Base-by-base conservation (phyloP, 768 basidiomycete genomes). In the Glaciozyma antarctica region DNA sequence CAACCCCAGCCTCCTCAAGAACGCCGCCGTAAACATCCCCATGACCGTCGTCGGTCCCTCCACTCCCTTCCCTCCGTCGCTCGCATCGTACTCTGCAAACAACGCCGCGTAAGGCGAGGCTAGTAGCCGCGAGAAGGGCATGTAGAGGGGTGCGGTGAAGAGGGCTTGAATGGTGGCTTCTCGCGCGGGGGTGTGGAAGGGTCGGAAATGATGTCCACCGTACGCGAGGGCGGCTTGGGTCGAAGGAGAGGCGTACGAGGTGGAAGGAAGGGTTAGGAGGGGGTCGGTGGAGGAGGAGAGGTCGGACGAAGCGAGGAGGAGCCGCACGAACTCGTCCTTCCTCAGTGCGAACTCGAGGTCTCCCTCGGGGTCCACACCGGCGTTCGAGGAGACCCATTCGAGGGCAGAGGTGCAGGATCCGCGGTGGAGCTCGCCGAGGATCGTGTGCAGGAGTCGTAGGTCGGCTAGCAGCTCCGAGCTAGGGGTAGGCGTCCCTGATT, bases 321-420 rank as follows among this genome's bases (percentile, higher is more conserved):
- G 79, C 5, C 85, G 85, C 61, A 95, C 82, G 75, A 89, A 97
- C 75, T 91, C 86, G 15, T 90, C 91, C 32, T 90, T 88, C 72
- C 97, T 90, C 32, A 98, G 82, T 73, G 86, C 80, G 75, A 94
- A 99, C 71, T 91, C 89, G 16, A 99, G 82, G 0, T 83, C 41
- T 86, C 85, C 8, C 80, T 77, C 54, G 79, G 52, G 28, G 41
- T 66, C 59, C 2, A 65, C 30, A 44, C 32, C 53, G 34, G 13
- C 7, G 51, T 16, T 73, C 61, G 34, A 82, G 81, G 72, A 93
- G 19, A 86, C 83, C 95, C 94, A 94, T 88, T 79, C 79, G n/a
- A 98, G 80, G 49, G 94, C 93, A 1, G 21, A 86, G 86, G 1
- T 76, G 76, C 15, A 77, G 64, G 74, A 61, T 22, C 75, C 74